Evolutionary conservation across 2,329 filamentous ascomycete species (phyloP).

Genomic region (Eutypella sp.): DNA sequence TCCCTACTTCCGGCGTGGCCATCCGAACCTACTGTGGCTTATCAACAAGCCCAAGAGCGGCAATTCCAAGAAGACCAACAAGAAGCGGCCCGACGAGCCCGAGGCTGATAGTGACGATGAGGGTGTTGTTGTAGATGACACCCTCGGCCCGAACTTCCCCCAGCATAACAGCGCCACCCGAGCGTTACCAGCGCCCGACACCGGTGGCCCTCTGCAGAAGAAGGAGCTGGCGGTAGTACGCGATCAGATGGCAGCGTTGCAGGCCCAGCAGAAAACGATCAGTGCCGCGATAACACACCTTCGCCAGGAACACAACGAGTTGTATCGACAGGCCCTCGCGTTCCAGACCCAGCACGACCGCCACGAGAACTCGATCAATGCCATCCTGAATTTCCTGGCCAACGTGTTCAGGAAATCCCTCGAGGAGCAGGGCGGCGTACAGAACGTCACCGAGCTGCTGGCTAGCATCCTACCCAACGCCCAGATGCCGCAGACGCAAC

Average conservation of each 20-base stretch:
- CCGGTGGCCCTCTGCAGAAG: constrained; percentile 49
- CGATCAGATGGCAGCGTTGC: constrained; percentile 74
- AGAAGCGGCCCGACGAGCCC: constrained; percentile 58
- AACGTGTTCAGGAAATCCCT: constrained; percentile 94
- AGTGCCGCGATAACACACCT: constrained; percentile 75
- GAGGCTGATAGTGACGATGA: constrained; percentile 71
- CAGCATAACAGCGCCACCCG: constrained; percentile 23
- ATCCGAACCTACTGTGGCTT: constrained; percentile 89
- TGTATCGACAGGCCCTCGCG: constrained; percentile 80
- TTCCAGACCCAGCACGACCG: constrained; percentile 91
- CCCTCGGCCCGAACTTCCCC: constrained; percentile 34
- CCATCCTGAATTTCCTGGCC: constrained; percentile 94
- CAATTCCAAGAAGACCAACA: constrained; percentile 49
- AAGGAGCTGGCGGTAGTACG: constrained; percentile 76
- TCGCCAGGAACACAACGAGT: constrained; percentile 78
- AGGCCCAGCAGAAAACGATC: constrained; percentile 82
- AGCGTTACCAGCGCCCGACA: constrained; percentile 38
- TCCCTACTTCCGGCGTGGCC: constrained; percentile 88
- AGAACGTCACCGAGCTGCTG: constrained; percentile 82
- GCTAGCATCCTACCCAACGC: constrained; percentile 63
- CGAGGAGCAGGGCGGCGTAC: constrained; percentile 70
- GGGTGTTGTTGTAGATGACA: constrained; percentile 35
- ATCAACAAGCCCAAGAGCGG: constrained; percentile 91
- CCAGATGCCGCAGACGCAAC: constrained; percentile 40
- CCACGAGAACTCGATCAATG: constrained; percentile 98